These are phyloP conservation scores for Leccinum griseonigrum DNA, from an alignment of 1,284 basidiomycete species.

Conservation along the genomic window DNA sequence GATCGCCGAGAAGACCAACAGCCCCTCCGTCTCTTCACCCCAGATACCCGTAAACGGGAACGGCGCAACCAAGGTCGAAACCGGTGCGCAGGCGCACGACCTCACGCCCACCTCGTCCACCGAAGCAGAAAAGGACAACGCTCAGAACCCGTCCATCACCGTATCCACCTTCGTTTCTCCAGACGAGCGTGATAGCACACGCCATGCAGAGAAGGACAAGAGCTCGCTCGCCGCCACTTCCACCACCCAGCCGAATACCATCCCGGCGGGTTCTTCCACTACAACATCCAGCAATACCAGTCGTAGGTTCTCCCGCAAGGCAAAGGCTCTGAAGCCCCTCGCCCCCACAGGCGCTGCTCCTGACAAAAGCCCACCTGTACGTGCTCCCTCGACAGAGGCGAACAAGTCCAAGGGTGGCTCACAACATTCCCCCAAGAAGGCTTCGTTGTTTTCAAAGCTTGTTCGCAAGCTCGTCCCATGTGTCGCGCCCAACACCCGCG, in stretches of 20 bases:
- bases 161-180: slow-evolving; percentile 33
- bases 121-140: slow-evolving; percentile 34
- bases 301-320: slow-evolving; percentile 34
- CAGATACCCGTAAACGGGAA: slow-evolving; percentile 28
- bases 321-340: slow-evolving; percentile 24
- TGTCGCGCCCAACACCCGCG: slow-evolving; percentile 39
- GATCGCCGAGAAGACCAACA: slow-evolving; percentile 25
- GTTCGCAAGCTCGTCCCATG: slow-evolving; percentile 51
- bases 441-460: slow-evolving; percentile 45
- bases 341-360: slow-evolving; percentile 16
- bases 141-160: slow-evolving; percentile 32
- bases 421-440: slow-evolving; percentile 36
- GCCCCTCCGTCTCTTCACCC: slow-evolving; percentile 11
- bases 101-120: slow-evolving; percentile 33
- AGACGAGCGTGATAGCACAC: slow-evolving; percentile 33
- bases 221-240: slow-evolving; percentile 43
- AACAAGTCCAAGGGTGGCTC: slow-evolving; percentile 37
- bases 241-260: slow-evolving; percentile 32
- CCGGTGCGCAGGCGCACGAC: slow-evolving; percentile 35
- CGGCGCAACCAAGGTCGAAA: slow-evolving; percentile 18
- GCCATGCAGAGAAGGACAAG: slow-evolving; percentile 38
- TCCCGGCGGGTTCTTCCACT: slow-evolving; percentile 25
- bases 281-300: slow-evolving; percentile 18
- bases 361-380: slow-evolving; percentile 34
- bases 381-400: slow-evolving; percentile 33